phyloP scores from a whole-genome alignment of 306 rosid genomes.

The Geum urbanum region DNA sequence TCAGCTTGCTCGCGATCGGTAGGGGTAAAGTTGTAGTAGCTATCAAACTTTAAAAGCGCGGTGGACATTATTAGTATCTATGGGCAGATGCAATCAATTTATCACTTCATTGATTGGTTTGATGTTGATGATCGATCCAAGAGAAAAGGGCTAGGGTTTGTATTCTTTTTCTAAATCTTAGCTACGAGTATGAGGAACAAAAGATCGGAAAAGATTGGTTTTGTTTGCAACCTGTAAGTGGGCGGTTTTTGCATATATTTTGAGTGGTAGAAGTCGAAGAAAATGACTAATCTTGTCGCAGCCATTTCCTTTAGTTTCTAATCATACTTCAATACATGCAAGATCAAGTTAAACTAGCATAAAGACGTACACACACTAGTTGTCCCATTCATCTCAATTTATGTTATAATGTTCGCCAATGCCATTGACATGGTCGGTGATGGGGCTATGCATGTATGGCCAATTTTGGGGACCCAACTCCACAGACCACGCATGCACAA shows the following conservation, averaged over 20 bases:
- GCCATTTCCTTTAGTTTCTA: not conserved
- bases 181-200: not conserved
- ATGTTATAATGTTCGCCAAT: not conserved
- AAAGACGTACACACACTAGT: not conserved
- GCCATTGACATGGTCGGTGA: conserved; percentile 40
- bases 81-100: not conserved
- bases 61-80: not conserved
- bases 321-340: not conserved
- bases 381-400: not conserved
- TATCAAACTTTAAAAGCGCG: conserved; percentile 2
- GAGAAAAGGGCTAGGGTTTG: not conserved
- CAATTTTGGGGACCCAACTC: not conserved
- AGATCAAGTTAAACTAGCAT: not conserved
- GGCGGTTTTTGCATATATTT: not conserved
- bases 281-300: conserved; percentile 16
- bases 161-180: not conserved
- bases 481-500: not conserved
- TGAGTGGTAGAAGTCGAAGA: conserved; percentile 8
- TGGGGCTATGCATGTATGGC: conserved; percentile 8
- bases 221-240: conserved; percentile 17
- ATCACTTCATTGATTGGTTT: not conserved
- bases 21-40: not conserved
- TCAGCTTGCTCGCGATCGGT: not conserved
- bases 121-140: conserved; percentile 7
- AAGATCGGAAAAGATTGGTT: not conserved